A percentile compares a stretch with the other conserved stretches of the same genome.
Evolutionary conservation across 805 yeast genomes (phyloP).

Genomic region (Maudiozyma serrabonitensis): DNA sequence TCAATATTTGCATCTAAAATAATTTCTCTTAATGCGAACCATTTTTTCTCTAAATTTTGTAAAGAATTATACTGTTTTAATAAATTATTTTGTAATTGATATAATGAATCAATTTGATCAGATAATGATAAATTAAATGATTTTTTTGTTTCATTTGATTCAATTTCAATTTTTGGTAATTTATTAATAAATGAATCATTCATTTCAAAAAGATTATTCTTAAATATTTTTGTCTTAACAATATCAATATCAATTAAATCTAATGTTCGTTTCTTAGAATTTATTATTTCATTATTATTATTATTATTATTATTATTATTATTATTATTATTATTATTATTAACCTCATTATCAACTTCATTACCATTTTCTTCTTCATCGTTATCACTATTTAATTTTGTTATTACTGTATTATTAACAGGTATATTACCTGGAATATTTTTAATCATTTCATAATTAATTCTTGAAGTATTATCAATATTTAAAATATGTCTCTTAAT

Average conservation of each 20-base stretch:
- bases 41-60: slow-evolving; percentile 20
- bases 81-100: slow-evolving; percentile 15
- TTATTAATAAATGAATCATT: slow-evolving; percentile 18
- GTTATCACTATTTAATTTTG: background rate
- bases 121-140: slow-evolving; percentile 2
- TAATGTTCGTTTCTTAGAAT: background rate
- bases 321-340: too few relatives aligned
- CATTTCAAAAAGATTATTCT: slow-evolving; percentile 19
- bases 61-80: slow-evolving; percentile 13
- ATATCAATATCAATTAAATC: slow-evolving; percentile 16
- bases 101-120: slow-evolving; percentile 14
- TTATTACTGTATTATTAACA: background rate
- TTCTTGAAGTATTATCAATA: slow-evolving; percentile 27
- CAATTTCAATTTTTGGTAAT: background rate
- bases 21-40: slow-evolving; percentile 26
- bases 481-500: slow-evolving; percentile 24
- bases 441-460: slow-evolving; percentile 28
- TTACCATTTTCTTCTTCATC: background rate
- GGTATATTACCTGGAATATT: slow-evolving; percentile 24
- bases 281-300: slow-evolving; percentile 2
- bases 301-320: background rate
- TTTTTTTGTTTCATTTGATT: background rate
- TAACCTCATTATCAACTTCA: background rate
- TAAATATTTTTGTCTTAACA: slow-evolving; percentile 20
- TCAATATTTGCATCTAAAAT: slow-evolving; percentile 27